Conservation (phyloP, 192 early-diverging fungal species). For the Funneliformis mosseae region DNA sequence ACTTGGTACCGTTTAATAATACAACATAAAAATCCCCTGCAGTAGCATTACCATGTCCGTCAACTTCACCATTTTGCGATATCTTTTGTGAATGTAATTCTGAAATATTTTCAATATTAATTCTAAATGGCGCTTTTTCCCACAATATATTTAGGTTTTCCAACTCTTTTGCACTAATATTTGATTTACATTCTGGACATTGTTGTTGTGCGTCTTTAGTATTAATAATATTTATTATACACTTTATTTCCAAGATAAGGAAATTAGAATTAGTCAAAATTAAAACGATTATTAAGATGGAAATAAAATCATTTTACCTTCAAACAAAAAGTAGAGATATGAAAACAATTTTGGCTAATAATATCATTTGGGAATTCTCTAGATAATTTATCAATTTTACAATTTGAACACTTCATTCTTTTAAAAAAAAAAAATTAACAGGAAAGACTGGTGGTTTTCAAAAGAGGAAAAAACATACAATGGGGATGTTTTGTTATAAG, state of each 20-base stretch:
- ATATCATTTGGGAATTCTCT: constrained; percentile 25
- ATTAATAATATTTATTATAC: background rate
- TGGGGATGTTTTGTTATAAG: background rate
- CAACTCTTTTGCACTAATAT: background rate
- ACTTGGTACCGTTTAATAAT: constrained; percentile 30
- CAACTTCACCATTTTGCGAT: background rate
- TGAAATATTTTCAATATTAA: constrained; percentile 15
- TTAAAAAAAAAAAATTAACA: background rate
- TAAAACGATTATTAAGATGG: no score
- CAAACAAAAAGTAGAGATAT: constrained; percentile 31
- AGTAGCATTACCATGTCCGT: background rate
- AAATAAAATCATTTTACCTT: constrained; percentile 1
- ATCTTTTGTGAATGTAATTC: background rate
- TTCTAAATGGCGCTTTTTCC: constrained; percentile 25
- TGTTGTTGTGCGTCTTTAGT: background rate
- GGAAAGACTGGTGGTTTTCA: background rate
- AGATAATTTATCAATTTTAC: constrained; percentile 33
- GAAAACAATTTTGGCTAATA: constrained; percentile 22
- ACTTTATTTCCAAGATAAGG: background rate
- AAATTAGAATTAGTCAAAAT: background rate
- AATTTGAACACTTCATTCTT: constrained; percentile 33
- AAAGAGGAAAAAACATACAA: no score
- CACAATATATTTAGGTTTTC: background rate
- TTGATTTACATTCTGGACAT: constrained; percentile 22
- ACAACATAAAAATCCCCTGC: constrained; percentile 34